Conservation (phyloP, 1,284 basidiomycete genomes). For the Gymnopus androsaceus region DNA sequence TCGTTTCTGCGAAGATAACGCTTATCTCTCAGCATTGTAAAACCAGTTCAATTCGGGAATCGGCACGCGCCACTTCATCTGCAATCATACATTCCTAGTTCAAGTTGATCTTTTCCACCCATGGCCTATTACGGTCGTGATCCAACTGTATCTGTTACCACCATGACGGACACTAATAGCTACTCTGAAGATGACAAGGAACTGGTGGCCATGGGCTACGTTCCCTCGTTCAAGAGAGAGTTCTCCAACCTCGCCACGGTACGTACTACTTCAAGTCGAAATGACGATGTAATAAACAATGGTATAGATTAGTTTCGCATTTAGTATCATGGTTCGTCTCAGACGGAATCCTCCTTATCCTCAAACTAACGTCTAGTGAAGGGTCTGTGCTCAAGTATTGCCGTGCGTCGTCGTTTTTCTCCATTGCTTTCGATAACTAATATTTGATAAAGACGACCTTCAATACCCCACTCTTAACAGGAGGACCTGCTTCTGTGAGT, state of each 20-base stretch:
- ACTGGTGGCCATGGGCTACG: slow-evolving; percentile 70
- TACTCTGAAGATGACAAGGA: slow-evolving; percentile 60
- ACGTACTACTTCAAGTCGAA: slow-evolving; percentile 21
- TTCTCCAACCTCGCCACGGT: slow-evolving; percentile 81
- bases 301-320: slow-evolving; percentile 72
- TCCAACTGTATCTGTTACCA: no score
- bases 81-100: background rate
- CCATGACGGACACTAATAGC: background rate
- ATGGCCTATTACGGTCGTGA: background rate
- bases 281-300: background rate
- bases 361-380: slow-evolving; percentile 21
- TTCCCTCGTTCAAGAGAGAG: slow-evolving; percentile 79
- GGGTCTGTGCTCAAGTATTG: slow-evolving; percentile 79
- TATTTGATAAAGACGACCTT: no score
- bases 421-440: no score
- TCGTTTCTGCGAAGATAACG: background rate
- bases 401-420: no score
- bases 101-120: no score
- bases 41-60: background rate
- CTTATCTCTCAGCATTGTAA: background rate
- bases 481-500: slow-evolving; percentile 76
- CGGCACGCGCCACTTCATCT: background rate
- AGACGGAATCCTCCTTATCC: slow-evolving; percentile 2
- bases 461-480: slow-evolving; percentile 75
- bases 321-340: slow-evolving; percentile 69